These are phyloP conservation scores for Raphidocelis subcapitata DNA, from an alignment of 139 green algal genomes.

Conservation along the genomic window DNA sequence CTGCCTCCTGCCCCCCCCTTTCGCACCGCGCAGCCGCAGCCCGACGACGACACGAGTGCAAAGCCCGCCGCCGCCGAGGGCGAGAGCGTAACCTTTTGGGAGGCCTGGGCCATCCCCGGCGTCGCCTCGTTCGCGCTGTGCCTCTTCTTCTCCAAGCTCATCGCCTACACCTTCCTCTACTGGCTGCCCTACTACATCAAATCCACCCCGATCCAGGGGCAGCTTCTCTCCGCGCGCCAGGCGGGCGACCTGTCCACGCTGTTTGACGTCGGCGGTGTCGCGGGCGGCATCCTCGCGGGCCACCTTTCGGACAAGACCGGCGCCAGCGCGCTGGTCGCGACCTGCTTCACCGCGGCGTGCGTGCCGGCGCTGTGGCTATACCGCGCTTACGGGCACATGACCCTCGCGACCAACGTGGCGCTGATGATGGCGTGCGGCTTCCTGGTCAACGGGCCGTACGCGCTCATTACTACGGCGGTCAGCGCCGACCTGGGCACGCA, in stretches of 20 bases:
- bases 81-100: conserved; percentile 67
- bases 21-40: too few relatives aligned
- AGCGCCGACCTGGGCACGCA: conserved; percentile 94
- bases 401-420: conserved; percentile 69
- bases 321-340: conserved; percentile 66
- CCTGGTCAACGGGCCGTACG: conserved; percentile 96
- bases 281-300: conserved; percentile 85
- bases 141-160: conserved; percentile 97
- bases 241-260: conserved; percentile 85
- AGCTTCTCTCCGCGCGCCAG: conserved; percentile 59
- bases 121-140: conserved; percentile 87
- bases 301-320: conserved; percentile 80
- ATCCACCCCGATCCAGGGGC: conserved; percentile 67
- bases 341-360: conserved; percentile 74
- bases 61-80: not conserved
- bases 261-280: conserved; percentile 93
- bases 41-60: too few relatives aligned
- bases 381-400: conserved; percentile 52
- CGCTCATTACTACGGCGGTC: conserved; percentile 96
- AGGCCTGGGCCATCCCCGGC: conserved; percentile 89
- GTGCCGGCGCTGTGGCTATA: conserved; percentile 88
- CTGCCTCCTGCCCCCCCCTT: too few relatives aligned
- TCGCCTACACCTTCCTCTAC: conserved; percentile 98
- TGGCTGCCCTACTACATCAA: conserved; percentile 98
- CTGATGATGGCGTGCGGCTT: conserved; percentile 90